Evolutionary conservation across 805 yeast species (phyloP).

Genomic region (Starmerella bombicola): DNA sequence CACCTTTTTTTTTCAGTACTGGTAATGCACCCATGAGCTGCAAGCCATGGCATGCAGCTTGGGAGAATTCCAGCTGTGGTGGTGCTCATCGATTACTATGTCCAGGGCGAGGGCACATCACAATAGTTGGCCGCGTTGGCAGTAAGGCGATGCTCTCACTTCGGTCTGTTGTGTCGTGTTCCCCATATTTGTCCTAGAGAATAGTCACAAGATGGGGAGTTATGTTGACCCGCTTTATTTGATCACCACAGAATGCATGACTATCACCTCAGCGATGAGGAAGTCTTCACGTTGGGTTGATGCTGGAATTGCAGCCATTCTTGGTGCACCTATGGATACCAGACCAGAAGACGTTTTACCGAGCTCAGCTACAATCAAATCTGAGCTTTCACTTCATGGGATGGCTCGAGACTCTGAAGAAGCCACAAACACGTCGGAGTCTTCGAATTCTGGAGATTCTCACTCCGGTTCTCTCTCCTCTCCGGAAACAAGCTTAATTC

Average conservation of each 20-base stretch:
- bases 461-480: not conserved
- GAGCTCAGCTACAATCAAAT: conserved; percentile 30
- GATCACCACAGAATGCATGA: conserved; percentile 77
- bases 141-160: not conserved
- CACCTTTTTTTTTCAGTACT: too few relatives aligned
- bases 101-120: too few relatives aligned
- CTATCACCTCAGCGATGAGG: conserved; percentile 79
- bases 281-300: conserved; percentile 67
- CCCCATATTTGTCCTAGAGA: not conserved
- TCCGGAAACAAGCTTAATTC: conserved; percentile 49
- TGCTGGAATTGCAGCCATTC: conserved; percentile 71
- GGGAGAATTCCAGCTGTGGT: too few relatives aligned
- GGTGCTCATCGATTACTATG: too few relatives aligned
- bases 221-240: conserved; percentile 36
- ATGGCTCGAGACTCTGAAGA: not conserved
- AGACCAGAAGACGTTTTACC: not conserved
- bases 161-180: not conserved
- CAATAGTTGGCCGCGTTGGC: too few relatives aligned
- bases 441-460: not conserved
- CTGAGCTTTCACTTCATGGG: conserved; percentile 8
- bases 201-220: not conserved
- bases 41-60: too few relatives aligned
- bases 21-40: too few relatives aligned
- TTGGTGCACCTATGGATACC: conserved; percentile 43
- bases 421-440: not conserved